Base-by-base conservation (phyloP, 805 yeast genomes). In the Barnettozyma vustinii region DNA sequence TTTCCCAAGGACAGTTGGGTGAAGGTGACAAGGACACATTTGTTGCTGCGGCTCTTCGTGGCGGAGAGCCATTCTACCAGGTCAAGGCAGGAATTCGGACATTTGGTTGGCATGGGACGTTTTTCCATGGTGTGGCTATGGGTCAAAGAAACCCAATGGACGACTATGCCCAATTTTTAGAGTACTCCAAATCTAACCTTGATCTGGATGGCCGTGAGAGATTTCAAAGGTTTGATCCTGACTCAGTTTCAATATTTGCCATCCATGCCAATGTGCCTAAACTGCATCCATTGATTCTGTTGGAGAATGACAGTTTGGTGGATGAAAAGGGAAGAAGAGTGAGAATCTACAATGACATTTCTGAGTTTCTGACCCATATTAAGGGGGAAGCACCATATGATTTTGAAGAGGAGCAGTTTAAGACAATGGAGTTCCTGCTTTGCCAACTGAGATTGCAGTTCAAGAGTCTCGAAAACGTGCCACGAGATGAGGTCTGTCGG, bases 21-120 rank as follows among this genome's bases (percentile, higher is more conserved):
- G 43, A 40, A 19, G 43, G 43, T 16, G 43, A 40, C 21, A 40
- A 40, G 35, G 43, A 40, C 23, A 40, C 43, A 3, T 40, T 40
- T 26, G 23, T 40, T 26, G 20, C 33, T 20, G 43, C 33, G 4
- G 43, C 43, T 3, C n/a, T 40, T 6, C 32, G 43, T 9, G 35
- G 33, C 9, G 43, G 43, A 15, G 43, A 40, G 21, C 43, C 43
- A n/a, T 40, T 40, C 21, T 40, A 40, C 16, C 41, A 39, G 18
- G 41, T 39, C 10, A 39, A 39, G 10, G n/a, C 41, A 7, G 41
- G 27, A 13, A 39, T 39, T 21, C 41, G 27, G 25, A 20, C 41
- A 21, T 39, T 39, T 21, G 41, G 41, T 9, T 39, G 41, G 41
- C 27, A 20, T 39, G 41, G 27, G 13, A 21, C 18, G 9, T n/a